Base-by-base conservation (phyloP, 2,329 filamentous ascomycete genomes). In the Apiospora kogelbergensis region DNA sequence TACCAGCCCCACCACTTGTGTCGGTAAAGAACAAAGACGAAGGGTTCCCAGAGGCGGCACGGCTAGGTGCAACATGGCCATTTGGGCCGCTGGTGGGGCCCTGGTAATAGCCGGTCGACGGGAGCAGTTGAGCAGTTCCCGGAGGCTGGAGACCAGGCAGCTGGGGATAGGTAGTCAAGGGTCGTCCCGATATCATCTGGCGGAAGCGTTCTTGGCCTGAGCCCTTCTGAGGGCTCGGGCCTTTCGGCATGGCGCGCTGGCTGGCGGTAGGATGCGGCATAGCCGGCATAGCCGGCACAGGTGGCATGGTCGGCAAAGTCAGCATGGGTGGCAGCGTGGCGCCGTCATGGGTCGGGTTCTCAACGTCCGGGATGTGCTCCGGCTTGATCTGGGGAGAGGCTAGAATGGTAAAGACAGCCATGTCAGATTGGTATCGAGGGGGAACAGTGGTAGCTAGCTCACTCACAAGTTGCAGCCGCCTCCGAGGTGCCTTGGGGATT, bases 191-290 rank as follows among this genome's bases (percentile, higher is more conserved):
- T 42, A 77, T 68, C 15, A 76, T 63, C 48, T 74, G 71, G 20
- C 73, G 74, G 66, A 77, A 75, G 10, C 74, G 73, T 63, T 77
- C 73, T 66, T 76, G 75, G 6, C 73, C 72, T 46, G 75, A 77
- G 44, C 73, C 74, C 69, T 74, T 73, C 67, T 73, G 41, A 10
- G 73, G 74, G 46, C 69, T 68, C 30, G 74, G 75, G 26, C 75
- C 74, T 44, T 57, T 65, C 13, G 11, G 30, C 26, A 33, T 20
- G 53, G 53, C 15, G 53, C 53, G 53, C 2, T n/a, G 53, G 26
- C 9, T 60, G 53, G 13, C 20, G 45, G 24, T 2, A 10, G 10
- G 33, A 33, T 33, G 33, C 33, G 33, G 33, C 33, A 33, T 7
- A 33, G 33, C 4, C 7, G 33, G 33, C 33, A 33, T 33, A 3